Base-by-base conservation (phyloP, 1,139 yeast genomes). In the Pichia inconspicua region DNA sequence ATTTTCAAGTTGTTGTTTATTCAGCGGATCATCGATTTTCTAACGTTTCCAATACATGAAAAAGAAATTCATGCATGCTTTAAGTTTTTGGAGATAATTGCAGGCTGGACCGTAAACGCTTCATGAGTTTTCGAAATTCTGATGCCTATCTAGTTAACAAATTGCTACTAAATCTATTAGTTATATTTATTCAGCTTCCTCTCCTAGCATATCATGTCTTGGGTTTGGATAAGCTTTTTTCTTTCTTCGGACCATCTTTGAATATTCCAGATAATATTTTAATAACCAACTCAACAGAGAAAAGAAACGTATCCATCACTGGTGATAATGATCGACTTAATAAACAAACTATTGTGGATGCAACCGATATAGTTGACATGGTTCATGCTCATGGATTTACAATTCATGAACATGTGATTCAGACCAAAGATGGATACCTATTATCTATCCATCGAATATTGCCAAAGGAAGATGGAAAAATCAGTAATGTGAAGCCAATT, bases 341-440 rank as follows among this genome's bases (percentile, higher is more conserved):
- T 15, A 11, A 15, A 7, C 40, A 48, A 34, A 49, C 51, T 45
- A 57, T 66, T 1, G 49, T 63, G 7, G 53, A 65, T 31, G 75
- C 82, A 2, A 64, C 66, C 2, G 80, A 82, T 47, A 82, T 85
- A 43, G 77, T 74, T 34, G 86, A 82, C 42, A 78, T 87, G 54
- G 86, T 86, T 41, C 70, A 66, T 5, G 62, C 77, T 1, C 80
- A 75, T 54, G 90, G 86, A 1, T 82, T 83, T 54, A 69, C 71
- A 19, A 75, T 80, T 5, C 82, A 86, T 56, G 92, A 85, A 60
- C 94, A 86, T 55, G 77, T 83, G 12, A 84, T 83, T 4, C 74
- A 75, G 44, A 71, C 78, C 6, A 59, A 60, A 46, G 77, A 73
- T 51, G 73, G 70, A 2, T 73, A 73, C 54, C 55, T 73, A 4